Conservation (phyloP, 139 green algal species). For the Chlamydomonas sp. region DNA sequence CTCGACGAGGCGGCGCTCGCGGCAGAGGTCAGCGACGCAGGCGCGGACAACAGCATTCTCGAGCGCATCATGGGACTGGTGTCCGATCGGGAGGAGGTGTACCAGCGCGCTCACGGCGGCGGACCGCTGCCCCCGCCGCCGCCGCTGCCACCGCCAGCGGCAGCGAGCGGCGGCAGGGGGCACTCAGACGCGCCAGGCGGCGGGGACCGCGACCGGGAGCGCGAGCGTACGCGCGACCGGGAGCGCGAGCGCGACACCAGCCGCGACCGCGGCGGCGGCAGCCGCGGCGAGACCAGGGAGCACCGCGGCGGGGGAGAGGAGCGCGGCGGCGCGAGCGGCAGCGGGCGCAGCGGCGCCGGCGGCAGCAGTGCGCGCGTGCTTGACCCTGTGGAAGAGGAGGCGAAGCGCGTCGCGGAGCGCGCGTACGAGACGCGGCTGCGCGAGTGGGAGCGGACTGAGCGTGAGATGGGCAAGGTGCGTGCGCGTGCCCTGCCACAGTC, state of each 20-base stretch:
- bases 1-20: constrained; percentile 28
- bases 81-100: constrained; percentile 32
- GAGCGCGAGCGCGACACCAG: background rate
- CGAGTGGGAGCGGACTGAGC: constrained; percentile 63
- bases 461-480: no score
- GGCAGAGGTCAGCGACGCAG: no score
- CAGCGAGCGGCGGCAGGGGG: no score
- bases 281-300: background rate
- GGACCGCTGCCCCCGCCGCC: constrained; percentile 11
- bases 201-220: constrained; percentile 12
- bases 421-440: constrained; percentile 39
- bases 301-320: constrained; percentile 20
- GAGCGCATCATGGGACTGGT: constrained; percentile 55
- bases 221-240: constrained; percentile 12
- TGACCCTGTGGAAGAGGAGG: no score
- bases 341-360: no score
- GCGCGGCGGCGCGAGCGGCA: no score
- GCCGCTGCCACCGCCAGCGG: constrained; percentile 13
- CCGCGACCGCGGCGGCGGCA: constrained; percentile 5
- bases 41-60: no score
- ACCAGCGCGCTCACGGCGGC: no score
- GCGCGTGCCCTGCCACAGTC: no score
- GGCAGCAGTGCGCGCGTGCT: no score
- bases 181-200: background rate
- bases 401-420: constrained; percentile 36